Percentiles rank a stretch among this genome's conserved stretches.
These are phyloP conservation scores for Coriolopsis trogii DNA, from an alignment of 1,284 basidiomycete species.

Conservation along the genomic window DNA sequence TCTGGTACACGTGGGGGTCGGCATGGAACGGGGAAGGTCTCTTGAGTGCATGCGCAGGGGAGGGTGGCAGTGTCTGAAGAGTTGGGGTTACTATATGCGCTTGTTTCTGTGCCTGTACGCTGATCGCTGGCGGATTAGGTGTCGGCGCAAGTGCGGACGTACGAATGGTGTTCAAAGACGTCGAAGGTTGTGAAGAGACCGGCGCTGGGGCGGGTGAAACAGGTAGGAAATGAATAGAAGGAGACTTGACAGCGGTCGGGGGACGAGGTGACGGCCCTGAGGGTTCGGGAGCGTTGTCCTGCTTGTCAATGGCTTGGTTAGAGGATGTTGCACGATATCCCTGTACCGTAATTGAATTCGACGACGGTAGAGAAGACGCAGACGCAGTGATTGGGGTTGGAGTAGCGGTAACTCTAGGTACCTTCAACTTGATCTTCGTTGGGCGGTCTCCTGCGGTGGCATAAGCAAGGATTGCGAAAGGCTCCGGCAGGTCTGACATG, in stretches of 20 bases:
- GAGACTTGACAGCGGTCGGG: slow-evolving; percentile 16
- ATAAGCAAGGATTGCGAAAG: slow-evolving; percentile 64
- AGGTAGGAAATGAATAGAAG: slow-evolving; percentile 11
- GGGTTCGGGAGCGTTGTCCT: slow-evolving; percentile 7
- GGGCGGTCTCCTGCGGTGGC: slow-evolving; percentile 42
- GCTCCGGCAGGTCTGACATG: slow-evolving; percentile 74
- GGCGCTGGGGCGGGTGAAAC: slow-evolving; percentile 8
- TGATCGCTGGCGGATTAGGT: slow-evolving; percentile 8
- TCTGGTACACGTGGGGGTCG: slow-evolving; percentile 48
- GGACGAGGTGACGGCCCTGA: no score
- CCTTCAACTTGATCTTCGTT: slow-evolving; percentile 70
- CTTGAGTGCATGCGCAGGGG: no score
- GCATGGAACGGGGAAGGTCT: slow-evolving; percentile 54
- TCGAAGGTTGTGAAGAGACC: slow-evolving; percentile 10
- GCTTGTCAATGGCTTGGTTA: slow-evolving; percentile 7
- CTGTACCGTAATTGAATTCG: slow-evolving; percentile 14
- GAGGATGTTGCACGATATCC: slow-evolving; percentile 16
- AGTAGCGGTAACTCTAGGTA: slow-evolving; percentile 42
- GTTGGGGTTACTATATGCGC: slow-evolving; percentile 16
- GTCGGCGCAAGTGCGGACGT: slow-evolving; percentile 12
- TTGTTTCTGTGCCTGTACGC: slow-evolving; percentile 8
- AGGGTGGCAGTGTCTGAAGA: no score
- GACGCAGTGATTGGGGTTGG: slow-evolving; percentile 22
- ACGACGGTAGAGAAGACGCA: slow-evolving; percentile 21
- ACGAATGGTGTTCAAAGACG: slow-evolving; percentile 25